These are phyloP conservation scores for Camellia japonica DNA, from an alignment of 148 eudicot species.

Conservation along the genomic window DNA sequence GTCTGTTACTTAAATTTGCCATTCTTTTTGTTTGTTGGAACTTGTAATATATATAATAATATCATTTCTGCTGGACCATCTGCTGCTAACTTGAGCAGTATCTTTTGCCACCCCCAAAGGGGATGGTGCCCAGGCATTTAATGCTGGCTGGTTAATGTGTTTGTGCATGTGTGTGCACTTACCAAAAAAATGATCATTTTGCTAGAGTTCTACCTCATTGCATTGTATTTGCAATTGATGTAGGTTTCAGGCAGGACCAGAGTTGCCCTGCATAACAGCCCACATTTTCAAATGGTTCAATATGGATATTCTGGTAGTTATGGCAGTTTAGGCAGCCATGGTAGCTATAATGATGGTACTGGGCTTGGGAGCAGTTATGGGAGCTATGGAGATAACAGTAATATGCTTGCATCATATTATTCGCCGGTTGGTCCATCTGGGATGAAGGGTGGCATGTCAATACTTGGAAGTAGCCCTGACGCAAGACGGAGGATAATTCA, in stretches of 20 bases:
- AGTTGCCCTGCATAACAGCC: slow-evolving; percentile 47
- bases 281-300: slow-evolving; percentile 60
- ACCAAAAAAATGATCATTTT: neutral
- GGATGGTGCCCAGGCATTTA: neutral
- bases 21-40: slow-evolving; percentile 1
- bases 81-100: slow-evolving; percentile 4
- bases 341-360: slow-evolving; percentile 77
- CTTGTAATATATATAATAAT: neutral
- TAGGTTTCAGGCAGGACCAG: slow-evolving; percentile 67
- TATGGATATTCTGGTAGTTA: slow-evolving; percentile 78
- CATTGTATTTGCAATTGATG: slow-evolving; percentile 21
- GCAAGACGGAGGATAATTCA: slow-evolving; percentile 59
- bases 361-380: slow-evolving; percentile 85
- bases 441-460: slow-evolving; percentile 61
- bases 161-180: neutral
- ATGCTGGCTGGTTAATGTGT: neutral
- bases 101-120: neutral
- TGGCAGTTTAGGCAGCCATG: slow-evolving; percentile 97
- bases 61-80: neutral
- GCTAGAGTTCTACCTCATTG: slow-evolving; percentile 10
- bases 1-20: slow-evolving; percentile 11
- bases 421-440: slow-evolving; percentile 87
- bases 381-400: slow-evolving; percentile 83
- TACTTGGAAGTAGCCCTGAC: slow-evolving; percentile 88
- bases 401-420: slow-evolving; percentile 68